Evolutionary conservation across 1,284 basidiomycete species (phyloP).

Genomic region (Sanghuangporus sanghuang): DNA sequence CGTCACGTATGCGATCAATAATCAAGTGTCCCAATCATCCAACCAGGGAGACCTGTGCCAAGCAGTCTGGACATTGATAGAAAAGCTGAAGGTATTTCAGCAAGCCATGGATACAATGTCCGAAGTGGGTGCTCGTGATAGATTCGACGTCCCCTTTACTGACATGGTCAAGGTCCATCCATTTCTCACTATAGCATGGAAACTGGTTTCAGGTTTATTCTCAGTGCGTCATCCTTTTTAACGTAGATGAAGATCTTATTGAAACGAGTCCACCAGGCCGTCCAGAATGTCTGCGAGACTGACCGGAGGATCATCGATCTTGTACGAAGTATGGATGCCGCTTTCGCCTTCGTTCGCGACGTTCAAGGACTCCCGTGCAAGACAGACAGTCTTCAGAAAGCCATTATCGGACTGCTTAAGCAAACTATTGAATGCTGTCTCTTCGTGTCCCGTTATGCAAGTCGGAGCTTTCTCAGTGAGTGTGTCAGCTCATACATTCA

Average conservation of each 20-base stretch:
- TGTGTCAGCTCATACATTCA: neutral
- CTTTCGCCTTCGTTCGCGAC: constrained; percentile 8
- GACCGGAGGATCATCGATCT: constrained; percentile 5
- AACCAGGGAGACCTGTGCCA: neutral
- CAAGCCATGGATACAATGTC: neutral
- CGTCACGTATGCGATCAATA: neutral
- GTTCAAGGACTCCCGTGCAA: neutral
- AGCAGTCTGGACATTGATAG: neutral
- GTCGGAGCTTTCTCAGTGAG: constrained; percentile 5
- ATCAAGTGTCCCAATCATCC: too few species aligned
- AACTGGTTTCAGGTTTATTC: neutral
- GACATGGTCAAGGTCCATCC: neutral
- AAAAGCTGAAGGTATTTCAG: neutral
- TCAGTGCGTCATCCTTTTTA: neutral
- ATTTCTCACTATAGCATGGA: neutral
- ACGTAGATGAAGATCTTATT: neutral
- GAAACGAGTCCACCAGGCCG: neutral
- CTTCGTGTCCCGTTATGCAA: constrained; percentile 10
- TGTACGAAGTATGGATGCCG: constrained; percentile 2
- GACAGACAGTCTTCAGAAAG: neutral
- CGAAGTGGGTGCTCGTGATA: neutral
- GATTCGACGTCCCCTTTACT: neutral
- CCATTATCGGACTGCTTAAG: neutral
- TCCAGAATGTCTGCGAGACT: neutral
- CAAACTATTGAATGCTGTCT: constrained; percentile 13